Base-by-base conservation (phyloP, 305 asterid species). In the Fraxinus paxiana region DNA sequence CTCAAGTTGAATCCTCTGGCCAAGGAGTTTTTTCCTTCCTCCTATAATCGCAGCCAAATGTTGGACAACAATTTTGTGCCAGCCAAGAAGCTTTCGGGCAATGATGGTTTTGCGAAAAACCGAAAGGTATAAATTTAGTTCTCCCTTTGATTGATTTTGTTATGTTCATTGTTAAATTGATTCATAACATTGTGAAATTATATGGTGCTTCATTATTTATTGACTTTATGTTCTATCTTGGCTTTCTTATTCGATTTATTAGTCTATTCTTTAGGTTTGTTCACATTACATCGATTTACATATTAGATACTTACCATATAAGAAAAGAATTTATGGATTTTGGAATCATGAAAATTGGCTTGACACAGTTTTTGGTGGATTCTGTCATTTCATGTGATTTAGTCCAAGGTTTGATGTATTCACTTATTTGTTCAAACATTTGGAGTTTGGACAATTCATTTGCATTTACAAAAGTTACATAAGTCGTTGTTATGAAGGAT, bases 1-100 rank as follows among this genome's bases (percentile, higher is more conserved):
- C 88, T 95, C 81, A 95, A 93, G 88, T 74, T 95, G 88, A 95
- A 95, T 90, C 98, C 98, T 73, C 80, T 86, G 79, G 98, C 98
- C 9, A 92, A 93, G 90, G 98, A 95, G 88, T 94, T 94, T 43
- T 85, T 95, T 70, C 98, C 98, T 77, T 91, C 96, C 33, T 88
- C 93, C 26, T 88, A 89, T 86, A 67, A 84, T 83, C 89, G 88
- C 61, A 92, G 90, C 80, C 96, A 90, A 77, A 84, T 88, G 87
- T 88, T 87, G 69, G 79, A 83, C 80, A 85, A 67, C 85, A 87
- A 87, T 80, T 87, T 93, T 79, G 86, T 85, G 82, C 82, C 91
- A 61, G 82, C 83, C 30, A 79, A 87, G 56, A 90, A 84, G 90
- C 82, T 70, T 85, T 78, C 83, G 81, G 97, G 89, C 51, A 87